A percentile compares a stretch with the other conserved stretches of the same genome.
Conservation (phyloP, 148 eudicot species). For the Agrostemma githago region DNA sequence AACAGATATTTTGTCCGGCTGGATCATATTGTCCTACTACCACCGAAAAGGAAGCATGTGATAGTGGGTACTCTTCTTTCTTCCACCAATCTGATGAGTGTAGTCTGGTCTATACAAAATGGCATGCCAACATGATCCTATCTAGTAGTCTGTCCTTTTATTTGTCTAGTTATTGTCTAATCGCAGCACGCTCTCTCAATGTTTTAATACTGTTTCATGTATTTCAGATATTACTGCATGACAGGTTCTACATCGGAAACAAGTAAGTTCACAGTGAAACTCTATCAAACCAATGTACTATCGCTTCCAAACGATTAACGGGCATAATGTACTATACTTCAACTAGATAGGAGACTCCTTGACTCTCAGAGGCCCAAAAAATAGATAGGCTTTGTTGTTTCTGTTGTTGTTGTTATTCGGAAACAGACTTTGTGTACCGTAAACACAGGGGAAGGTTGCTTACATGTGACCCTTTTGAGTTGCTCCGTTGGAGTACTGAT, state of each 20-base stretch:
- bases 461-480: background rate
- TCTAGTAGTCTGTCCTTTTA: background rate
- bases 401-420: too few species aligned
- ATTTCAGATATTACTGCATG: conserved; percentile 78
- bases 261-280: conserved; percentile 46
- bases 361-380: too few species aligned
- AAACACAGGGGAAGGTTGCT: too few species aligned
- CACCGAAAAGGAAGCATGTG: conserved; percentile 45
- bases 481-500: too few species aligned
- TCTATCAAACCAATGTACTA: background rate
- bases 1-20: conserved; percentile 67
- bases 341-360: background rate
- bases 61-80: conserved; percentile 53
- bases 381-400: too few species aligned
- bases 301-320: background rate
- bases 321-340: background rate
- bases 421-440: too few species aligned
- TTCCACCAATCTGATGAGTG: background rate
- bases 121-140: background rate
- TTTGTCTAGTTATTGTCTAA: background rate
- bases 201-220: conserved; percentile 14
- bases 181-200: background rate
- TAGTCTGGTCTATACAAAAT: background rate
- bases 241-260: conserved; percentile 62
- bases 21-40: conserved; percentile 85